Evolutionary conservation across 2,329 filamentous ascomycete genomes (phyloP).

Genomic region (Raffaelea ambrosiae): DNA sequence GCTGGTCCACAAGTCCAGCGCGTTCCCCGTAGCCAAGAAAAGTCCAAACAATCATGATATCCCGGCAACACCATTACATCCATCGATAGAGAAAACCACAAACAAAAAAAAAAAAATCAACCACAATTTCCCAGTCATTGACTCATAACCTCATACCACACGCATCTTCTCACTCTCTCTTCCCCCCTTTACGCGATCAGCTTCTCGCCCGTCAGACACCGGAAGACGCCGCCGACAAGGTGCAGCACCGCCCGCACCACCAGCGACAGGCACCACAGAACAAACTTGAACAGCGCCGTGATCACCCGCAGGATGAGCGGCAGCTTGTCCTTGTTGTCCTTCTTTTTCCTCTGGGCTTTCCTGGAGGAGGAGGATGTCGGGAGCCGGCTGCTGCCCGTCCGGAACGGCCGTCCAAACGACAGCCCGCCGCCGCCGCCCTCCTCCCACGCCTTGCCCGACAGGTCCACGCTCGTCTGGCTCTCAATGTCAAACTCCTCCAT

Average conservation of each 20-base stretch:
- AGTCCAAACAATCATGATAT: no score
- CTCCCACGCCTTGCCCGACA: slow-evolving; percentile 30
- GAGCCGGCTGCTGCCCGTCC: not conserved
- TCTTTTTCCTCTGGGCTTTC: not conserved
- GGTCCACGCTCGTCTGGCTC: slow-evolving; percentile 44
- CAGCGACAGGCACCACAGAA: slow-evolving; percentile 50
- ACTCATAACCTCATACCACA: no score
- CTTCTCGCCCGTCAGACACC: slow-evolving; percentile 37
- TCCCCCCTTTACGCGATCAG: slow-evolving; percentile 20
- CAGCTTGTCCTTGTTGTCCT: slow-evolving; percentile 36
- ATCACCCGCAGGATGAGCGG: slow-evolving; percentile 39
- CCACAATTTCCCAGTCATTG: no score
- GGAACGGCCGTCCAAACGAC: no score
- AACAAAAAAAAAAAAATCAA: not conserved
- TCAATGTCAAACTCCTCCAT: slow-evolving; percentile 55
- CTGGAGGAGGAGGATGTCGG: not conserved
- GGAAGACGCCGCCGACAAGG: slow-evolving; percentile 41
- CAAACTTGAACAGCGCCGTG: slow-evolving; percentile 47
- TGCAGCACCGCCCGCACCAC: slow-evolving; percentile 43
- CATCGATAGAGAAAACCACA: not conserved
- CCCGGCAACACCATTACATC: no score
- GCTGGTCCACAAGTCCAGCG: no score
- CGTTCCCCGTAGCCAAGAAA: no score
- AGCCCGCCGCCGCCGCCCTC: not conserved
- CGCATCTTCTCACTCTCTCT: not conserved